phyloP scores from a whole-genome alignment of 495 filamentous ascomycete genomes.

The Annulohypoxylon nitens region DNA sequence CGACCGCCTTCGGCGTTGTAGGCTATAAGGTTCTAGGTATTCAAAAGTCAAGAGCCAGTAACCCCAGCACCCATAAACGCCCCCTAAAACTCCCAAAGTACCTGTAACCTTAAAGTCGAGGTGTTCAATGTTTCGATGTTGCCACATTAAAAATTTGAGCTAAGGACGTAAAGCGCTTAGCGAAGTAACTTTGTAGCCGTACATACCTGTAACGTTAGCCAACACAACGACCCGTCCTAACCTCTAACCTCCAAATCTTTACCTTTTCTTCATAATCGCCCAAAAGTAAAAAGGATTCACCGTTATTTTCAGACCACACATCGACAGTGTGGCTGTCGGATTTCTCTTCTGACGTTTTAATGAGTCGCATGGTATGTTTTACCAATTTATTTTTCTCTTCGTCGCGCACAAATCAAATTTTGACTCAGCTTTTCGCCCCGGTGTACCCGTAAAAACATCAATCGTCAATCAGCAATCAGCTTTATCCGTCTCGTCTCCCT shows the following conservation, averaged over 20 bases:
- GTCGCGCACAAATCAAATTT: slow-evolving; percentile 38
- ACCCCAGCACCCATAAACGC: background rate
- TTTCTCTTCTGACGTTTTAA: slow-evolving; percentile 17
- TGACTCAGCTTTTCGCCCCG: slow-evolving; percentile 25
- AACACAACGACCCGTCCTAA: slow-evolving; percentile 15
- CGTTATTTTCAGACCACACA: slow-evolving; percentile 42
- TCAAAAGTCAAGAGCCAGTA: background rate
- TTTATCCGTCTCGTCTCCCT: slow-evolving; percentile 23
- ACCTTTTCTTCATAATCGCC: slow-evolving; percentile 7
- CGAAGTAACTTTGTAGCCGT: slow-evolving; percentile 25
- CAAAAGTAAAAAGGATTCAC: slow-evolving; percentile 7
- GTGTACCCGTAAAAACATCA: slow-evolving; percentile 32
- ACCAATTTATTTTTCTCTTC: slow-evolving; percentile 20
- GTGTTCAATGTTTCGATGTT: slow-evolving; percentile 20
- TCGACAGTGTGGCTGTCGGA: slow-evolving; percentile 9
- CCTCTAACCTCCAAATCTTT: slow-evolving; percentile 38
- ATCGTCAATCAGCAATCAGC: slow-evolving; percentile 15
- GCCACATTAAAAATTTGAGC: slow-evolving; percentile 35
- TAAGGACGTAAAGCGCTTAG: slow-evolving; percentile 41
- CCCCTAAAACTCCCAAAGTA: no score
- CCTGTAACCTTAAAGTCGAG: background rate
- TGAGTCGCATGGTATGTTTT: slow-evolving; percentile 45
- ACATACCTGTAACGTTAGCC: slow-evolving; percentile 27
- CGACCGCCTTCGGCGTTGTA: slow-evolving; percentile 26
- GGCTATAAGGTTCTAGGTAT: background rate